These are phyloP conservation scores for Pseudonitzschia delicatissima DNA, from an alignment of 108 stramenopile species.

Conservation along the genomic window DNA sequence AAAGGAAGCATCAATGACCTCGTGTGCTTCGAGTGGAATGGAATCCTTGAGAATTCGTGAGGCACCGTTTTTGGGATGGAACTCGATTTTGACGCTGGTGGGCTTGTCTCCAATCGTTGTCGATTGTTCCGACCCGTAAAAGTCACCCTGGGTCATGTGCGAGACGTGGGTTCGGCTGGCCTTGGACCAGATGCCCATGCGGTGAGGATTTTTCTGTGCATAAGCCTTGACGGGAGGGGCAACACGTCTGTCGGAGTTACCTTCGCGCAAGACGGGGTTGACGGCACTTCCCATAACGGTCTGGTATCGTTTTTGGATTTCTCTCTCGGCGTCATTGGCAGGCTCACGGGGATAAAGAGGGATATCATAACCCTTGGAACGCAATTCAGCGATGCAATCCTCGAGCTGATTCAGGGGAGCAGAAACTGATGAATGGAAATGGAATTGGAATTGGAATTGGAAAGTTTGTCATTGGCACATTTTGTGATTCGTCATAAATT, in stretches of 20 bases:
- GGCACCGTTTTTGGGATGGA: conserved; percentile 39
- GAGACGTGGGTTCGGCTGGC: conserved; percentile 85
- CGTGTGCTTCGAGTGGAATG: conserved; percentile 62
- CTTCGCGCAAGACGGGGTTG: conserved; percentile 92
- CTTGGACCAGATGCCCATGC: conserved; percentile 88
- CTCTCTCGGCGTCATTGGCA: conserved; percentile 56
- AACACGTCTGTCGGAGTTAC: conserved; percentile 90
- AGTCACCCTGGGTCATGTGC: conserved; percentile 89
- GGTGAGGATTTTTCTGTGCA: conserved; percentile 94
- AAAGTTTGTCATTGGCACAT: no score
- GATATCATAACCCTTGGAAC: conserved; percentile 90
- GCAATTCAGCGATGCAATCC: conserved; percentile 85
- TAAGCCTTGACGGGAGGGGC: conserved; percentile 91
- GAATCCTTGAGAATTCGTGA: conserved; percentile 67
- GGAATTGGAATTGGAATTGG: background rate
- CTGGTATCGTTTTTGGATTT: conserved; percentile 67
- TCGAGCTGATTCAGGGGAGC: conserved; percentile 89
- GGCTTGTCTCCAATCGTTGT: conserved; percentile 54
- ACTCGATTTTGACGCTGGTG: conserved; percentile 69
- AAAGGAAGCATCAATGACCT: conserved; percentile 83
- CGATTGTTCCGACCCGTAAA: conserved; percentile 82
- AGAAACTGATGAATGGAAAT: conserved; percentile 30
- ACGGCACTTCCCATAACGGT: conserved; percentile 87
- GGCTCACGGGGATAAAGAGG: conserved; percentile 88
- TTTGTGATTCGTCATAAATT: no score